Base-by-base conservation (phyloP, 2,329 filamentous ascomycete genomes). In the Penicillium sp. region DNA sequence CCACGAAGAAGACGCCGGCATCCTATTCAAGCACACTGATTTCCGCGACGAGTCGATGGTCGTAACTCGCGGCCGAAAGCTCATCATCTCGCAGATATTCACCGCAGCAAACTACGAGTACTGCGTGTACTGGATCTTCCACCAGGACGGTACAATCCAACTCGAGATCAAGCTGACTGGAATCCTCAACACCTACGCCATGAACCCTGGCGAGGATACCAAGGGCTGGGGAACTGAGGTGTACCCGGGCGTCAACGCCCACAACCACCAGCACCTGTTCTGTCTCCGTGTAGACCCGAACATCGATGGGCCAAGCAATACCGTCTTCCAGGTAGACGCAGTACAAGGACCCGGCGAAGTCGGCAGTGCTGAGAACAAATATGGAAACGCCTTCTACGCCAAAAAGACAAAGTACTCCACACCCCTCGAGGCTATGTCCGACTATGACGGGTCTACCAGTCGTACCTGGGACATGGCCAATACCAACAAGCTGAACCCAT, bases 31-130 rank as follows among this genome's bases (percentile, higher is more conserved):
- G 78, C 91, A 95, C 77, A 92, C 87, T 17, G 93, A 97, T 76
- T 97, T 96, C 84, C 85, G 93, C 38, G 93, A 97, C 70, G 89
- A 94, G 43, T 93, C 90, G 0, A 85, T 87, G 54, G 91, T 94
- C 10, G 90, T 96, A 5, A 96, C 92, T 0, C 87, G 93, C 27
- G 91, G 88, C 2, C 86, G 91, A 54, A 95, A 94, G 73, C 84
- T 97, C 57, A 83, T 96, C 70, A 83, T 97, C 64, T 92, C 91
- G 63, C 92, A 96, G 67, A 89, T 96, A 71, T 96, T 97, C 78
- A 97, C 93, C 0, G 93, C 93, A 0, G 93, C 93, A 27, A 97
- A 97, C 80, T 97, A 97, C 77, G 93, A 97, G 74, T 97, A 97
- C 76, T 89, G 87, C 69, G 82, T 86, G 7, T 88, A 93, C 79